Conservation (phyloP, 192 early-diverging fungal species). For the Diversispora eburnea region DNA sequence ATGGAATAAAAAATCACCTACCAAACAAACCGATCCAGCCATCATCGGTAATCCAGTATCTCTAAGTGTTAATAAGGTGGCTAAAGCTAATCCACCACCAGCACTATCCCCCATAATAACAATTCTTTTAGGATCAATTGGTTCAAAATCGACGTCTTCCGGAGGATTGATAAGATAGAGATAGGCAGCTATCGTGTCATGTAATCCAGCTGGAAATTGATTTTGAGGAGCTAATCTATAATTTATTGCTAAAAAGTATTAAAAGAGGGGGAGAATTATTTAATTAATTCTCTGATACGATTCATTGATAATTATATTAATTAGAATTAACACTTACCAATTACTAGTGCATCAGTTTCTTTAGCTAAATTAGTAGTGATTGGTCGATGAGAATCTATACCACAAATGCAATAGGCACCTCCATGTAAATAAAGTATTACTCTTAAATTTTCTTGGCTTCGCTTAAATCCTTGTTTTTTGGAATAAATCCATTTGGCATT, state of each 20-base stretch:
- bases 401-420: slow-evolving; percentile 57
- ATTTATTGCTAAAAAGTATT: slow-evolving; percentile 41
- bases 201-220: slow-evolving; percentile 69
- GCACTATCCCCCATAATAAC: slow-evolving; percentile 66
- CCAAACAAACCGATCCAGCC: slow-evolving; percentile 46
- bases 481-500: slow-evolving; percentile 40
- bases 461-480: slow-evolving; percentile 25
- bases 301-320: neutral
- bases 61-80: slow-evolving; percentile 52
- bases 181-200: slow-evolving; percentile 71
- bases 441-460: slow-evolving; percentile 36
- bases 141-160: slow-evolving; percentile 44
- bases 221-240: slow-evolving; percentile 76
- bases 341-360: slow-evolving; percentile 39
- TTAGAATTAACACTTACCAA: slow-evolving; percentile 32
- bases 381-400: slow-evolving; percentile 34
- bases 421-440: slow-evolving; percentile 73
- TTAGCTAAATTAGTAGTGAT: slow-evolving; percentile 48
- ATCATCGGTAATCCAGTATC: slow-evolving; percentile 56
- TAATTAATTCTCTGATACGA: neutral
- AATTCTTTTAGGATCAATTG: slow-evolving; percentile 50
- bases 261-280: no score
- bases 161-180: slow-evolving; percentile 56
- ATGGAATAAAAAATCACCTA: neutral
- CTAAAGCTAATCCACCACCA: slow-evolving; percentile 61